Evolutionary conservation across 2,329 filamentous ascomycete genomes (phyloP).

Genomic region (Sclerotinia minor): DNA sequence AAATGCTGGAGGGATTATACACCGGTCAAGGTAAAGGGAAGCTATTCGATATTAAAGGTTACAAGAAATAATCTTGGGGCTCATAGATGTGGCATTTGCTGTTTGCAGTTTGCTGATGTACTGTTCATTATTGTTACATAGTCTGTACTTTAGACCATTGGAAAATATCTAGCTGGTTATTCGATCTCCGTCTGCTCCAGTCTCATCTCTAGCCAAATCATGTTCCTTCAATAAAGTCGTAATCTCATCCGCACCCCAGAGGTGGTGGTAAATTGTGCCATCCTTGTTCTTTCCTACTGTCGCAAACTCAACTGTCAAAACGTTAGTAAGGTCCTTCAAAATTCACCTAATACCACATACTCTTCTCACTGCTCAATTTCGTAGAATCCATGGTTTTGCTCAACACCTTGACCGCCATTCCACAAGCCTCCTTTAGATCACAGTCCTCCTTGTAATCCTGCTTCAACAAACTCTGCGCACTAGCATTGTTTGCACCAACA

Average conservation of each 20-base stretch:
- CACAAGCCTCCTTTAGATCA: slow-evolving; percentile 92
- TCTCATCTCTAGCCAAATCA: slow-evolving; percentile 83
- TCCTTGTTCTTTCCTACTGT: slow-evolving; percentile 94
- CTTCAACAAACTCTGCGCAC: slow-evolving; percentile 94
- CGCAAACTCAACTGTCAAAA: slow-evolving; percentile 81
- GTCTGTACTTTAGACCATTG: slow-evolving; percentile 24
- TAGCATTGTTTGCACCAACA: slow-evolving; percentile 96
- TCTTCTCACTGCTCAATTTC: slow-evolving; percentile 98
- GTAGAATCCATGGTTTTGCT: slow-evolving; percentile 99
- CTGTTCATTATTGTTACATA: slow-evolving; percentile 38
- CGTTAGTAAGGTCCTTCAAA: slow-evolving; percentile 30
- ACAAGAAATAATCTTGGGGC: not conserved
- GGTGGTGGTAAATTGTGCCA: slow-evolving; percentile 95
- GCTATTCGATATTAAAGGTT: not conserved
- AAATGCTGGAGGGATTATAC: slow-evolving; percentile 5
- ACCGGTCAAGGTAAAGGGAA: not conserved
- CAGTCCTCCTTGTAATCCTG: slow-evolving; percentile 99
- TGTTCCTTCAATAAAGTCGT: slow-evolving; percentile 92
- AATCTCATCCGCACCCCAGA: slow-evolving; percentile 97
- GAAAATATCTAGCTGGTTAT: slow-evolving; percentile 38
- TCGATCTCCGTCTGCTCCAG: slow-evolving; percentile 38
- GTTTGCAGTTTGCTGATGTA: slow-evolving; percentile 9
- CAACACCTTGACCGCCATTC: slow-evolving; percentile 95
- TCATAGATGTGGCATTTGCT: not conserved
- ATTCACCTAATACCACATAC: slow-evolving; percentile 54